Evolutionary conservation across 1,284 basidiomycete species (phyloP), one percentile per base, ranked within the genome.

Genomic region (Sporisorium graminicola): DNA sequence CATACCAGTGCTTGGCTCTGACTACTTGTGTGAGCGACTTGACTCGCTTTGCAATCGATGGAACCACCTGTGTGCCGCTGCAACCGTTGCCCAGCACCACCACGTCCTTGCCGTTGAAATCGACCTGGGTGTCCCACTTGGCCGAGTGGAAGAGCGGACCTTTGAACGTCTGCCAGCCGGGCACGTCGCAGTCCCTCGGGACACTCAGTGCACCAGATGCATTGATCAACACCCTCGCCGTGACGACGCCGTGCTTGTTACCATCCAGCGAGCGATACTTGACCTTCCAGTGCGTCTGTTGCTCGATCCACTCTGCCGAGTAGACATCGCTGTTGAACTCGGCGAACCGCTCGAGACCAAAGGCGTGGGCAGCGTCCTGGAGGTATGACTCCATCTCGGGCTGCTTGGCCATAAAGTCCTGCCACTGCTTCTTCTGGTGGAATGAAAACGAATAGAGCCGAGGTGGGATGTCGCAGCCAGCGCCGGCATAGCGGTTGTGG

Each of bases 1-100:
- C 62, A 27, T 69, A 71, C 74, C 73, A 81, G 51, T 77, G 73
- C 74, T 77, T 75, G 13, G 74, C 58, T 4, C 80, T 58, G 0
- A 60, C 66, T 47, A 63, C 60, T 55, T 85, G 82, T 0, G 67
- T 72, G 7, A 77, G 29, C 35, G 33, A 47, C 61, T 71, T 68
- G 61, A 64, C 73, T 37, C 60, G 47, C 27, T 65, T 55, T 3
- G 65, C 78, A 24, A 72, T 58, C 27, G 40, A 27, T 5, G 74
- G 74, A 3, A 81, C 53, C 43, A 78, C 67, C 61, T 84, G 83
- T 24, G 83, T 75, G 1, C 77, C 84, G 0, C 77, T 77, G 42
- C 79, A 85, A 8, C 79, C 79, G n/a, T 81, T 81, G 24, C 80
- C 79, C 18, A 85, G 58, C 26, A 86, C 72, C 4, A 82, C 81